Percentiles rank a stretch among this genome's conserved stretches.
These are phyloP conservation scores for Debaryomyces sp. DNA, from an alignment of 1,139 yeast genomes.

Conservation along the genomic window DNA sequence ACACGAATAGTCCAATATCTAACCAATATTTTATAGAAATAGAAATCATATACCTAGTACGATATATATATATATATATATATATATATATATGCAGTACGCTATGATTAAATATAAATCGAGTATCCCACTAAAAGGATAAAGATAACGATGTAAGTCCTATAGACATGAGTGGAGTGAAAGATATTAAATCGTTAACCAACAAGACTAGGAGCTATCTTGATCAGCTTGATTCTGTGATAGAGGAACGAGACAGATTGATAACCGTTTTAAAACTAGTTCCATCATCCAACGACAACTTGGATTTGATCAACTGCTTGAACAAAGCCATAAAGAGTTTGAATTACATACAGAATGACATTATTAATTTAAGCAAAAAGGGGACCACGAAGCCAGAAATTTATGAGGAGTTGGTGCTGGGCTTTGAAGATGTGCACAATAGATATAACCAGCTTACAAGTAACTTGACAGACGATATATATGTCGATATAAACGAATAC, in stretches of 20 bases:
- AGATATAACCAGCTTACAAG: constrained; percentile 25
- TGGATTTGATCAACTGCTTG: constrained; percentile 50
- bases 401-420: constrained; percentile 12
- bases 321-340: constrained; percentile 35
- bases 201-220: constrained; percentile 18
- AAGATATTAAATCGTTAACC: constrained; percentile 18
- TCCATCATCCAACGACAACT: constrained; percentile 57
- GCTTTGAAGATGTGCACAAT: constrained; percentile 19
- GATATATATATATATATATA: too few relatives aligned
- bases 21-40: not conserved
- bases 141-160: not conserved
- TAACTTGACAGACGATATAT: constrained; percentile 28
- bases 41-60: not conserved
- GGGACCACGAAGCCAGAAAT: constrained; percentile 10
- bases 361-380: constrained; percentile 16
- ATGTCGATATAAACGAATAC: constrained; percentile 42
- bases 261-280: constrained; percentile 42
- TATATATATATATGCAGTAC: constrained; percentile 3
- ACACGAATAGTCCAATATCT: not conserved
- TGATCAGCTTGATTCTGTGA: constrained; percentile 42
- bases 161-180: constrained; percentile 11
- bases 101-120: not conserved
- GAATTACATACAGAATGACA: constrained; percentile 37
- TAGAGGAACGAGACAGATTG: constrained; percentile 57
- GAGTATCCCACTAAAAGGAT: not conserved